These are phyloP conservation scores for Alnus rubra DNA, from an alignment of 306 rosid species.

Conservation along the genomic window DNA sequence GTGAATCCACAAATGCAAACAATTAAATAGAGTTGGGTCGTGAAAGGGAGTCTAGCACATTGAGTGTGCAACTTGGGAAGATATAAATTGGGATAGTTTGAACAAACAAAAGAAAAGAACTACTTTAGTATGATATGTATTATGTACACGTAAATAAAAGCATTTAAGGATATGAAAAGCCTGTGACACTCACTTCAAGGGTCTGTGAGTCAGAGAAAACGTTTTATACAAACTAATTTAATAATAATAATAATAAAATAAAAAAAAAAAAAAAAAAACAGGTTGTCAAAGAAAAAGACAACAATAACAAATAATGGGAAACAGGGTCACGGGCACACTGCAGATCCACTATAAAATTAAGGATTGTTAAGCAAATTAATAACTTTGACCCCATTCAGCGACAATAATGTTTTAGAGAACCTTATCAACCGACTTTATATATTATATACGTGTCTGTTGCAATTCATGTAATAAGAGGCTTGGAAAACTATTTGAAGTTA, in stretches of 20 bases:
- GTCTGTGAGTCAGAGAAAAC: background rate
- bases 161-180: background rate
- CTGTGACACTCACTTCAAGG: background rate
- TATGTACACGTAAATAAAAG: background rate
- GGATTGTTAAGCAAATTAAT: background rate
- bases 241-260: no score
- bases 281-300: background rate
- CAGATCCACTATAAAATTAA: background rate
- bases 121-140: background rate
- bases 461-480: no score
- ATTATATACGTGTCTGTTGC: no score
- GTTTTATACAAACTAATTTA: background rate
- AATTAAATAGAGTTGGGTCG: no score
- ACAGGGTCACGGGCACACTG: background rate
- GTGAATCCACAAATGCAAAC: no score
- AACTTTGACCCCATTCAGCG: no score
- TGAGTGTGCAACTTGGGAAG: background rate
- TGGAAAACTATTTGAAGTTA: no score
- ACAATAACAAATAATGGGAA: background rate
- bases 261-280: background rate
- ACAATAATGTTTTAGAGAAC: no score
- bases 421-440: no score
- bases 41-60: background rate
- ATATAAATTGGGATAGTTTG: background rate
- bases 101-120: background rate